These are phyloP conservation scores for Lentinus tigrinus DNA, from an alignment of 768 basidiomycete species.

Conservation along the genomic window DNA sequence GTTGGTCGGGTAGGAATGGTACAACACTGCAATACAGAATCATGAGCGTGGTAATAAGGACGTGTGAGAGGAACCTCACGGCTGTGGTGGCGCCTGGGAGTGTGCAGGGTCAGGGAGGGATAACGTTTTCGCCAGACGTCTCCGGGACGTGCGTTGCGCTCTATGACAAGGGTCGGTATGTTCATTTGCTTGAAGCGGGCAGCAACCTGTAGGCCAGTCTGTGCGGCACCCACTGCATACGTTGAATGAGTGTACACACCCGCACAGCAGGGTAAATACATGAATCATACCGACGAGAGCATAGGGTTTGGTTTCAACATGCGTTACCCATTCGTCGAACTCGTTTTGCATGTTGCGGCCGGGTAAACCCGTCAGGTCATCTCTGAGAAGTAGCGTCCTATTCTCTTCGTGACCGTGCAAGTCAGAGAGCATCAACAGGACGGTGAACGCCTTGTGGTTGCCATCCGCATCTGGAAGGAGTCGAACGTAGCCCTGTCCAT, in stretches of 20 bases:
- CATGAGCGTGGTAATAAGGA: background rate
- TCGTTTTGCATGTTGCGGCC: constrained; percentile 28
- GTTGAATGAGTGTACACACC: background rate
- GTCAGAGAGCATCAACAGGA: constrained; percentile 18
- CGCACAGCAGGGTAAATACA: background rate
- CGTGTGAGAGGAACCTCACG: constrained; percentile 2
- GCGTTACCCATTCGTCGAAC: constrained; percentile 30
- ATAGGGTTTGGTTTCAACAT: constrained; percentile 38
- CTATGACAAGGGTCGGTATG: constrained; percentile 39
- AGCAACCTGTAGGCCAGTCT: constrained; percentile 42
- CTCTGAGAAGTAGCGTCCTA: constrained; percentile 1
- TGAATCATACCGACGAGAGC: constrained; percentile 38
- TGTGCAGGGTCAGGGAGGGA: constrained; percentile 41
- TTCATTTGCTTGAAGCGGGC: constrained; percentile 43
- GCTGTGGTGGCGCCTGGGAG: constrained; percentile 26
- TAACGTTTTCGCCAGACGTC: constrained; percentile 46
- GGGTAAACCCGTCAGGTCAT: constrained; percentile 1
- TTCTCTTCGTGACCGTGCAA: constrained; percentile 37
- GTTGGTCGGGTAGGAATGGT: constrained; percentile 36
- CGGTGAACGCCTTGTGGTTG: constrained; percentile 36
- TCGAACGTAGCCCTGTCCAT: constrained; percentile 35
- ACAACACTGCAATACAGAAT: constrained; percentile 33
- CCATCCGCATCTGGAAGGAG: constrained; percentile 26
- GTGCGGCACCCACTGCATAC: constrained; percentile 41
- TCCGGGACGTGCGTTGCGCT: constrained; percentile 34